Evolutionary conservation across 164 flowering plant genomes (phyloP), one percentile per base, ranked within the genome.

Genomic region (Euptelea pleiosperma): DNA sequence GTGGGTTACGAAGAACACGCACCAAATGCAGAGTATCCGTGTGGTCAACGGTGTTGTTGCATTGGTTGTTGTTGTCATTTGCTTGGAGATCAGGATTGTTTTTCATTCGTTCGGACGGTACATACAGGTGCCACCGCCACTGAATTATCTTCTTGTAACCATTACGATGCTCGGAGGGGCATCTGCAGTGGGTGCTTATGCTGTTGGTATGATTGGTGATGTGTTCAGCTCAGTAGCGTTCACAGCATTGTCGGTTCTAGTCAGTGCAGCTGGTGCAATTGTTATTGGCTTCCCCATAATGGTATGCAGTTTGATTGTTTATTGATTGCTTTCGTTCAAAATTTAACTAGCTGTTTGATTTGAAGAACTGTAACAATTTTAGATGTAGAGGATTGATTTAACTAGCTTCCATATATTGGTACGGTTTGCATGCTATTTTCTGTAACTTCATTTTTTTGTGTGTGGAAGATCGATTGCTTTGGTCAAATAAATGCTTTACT

Each of bases 41-140:
- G 63, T 87, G 12, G 79, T 76, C 16, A 90, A 90, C 73, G 99
- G 99, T 3, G 94, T 92, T 9, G 55, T 93, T 39, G 89, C 94
- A 1, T 61, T 93, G 72, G 72, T 86, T 10, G 79, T 83, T 29
- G 80, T 90, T 19, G 94, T 90, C 0, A 68, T 88, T 22, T 87
- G 92, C 52, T 77, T 93, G 81, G 94, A 93, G 81, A 50, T 93
- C 36, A 79, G 99, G 52, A 91, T 93, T 52, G 89, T 93, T 62
- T 93, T 93, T 73, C 96, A 79, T 66, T 82, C 99, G 0, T 93
- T 93, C 57, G 89, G 86, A 24, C 62, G 82, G 46, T 93, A 90
- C 62, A 82, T 93, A 72, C 99, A 90, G 74, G 91, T 90, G 47
- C 94, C 99, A 10, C 83, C 96, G 2, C 99, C 99, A 0, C 67